Evolutionary conservation across 345 rosid genomes (phyloP), one percentile per base, ranked within the genome.

Genomic region (Adansonia digitata): DNA sequence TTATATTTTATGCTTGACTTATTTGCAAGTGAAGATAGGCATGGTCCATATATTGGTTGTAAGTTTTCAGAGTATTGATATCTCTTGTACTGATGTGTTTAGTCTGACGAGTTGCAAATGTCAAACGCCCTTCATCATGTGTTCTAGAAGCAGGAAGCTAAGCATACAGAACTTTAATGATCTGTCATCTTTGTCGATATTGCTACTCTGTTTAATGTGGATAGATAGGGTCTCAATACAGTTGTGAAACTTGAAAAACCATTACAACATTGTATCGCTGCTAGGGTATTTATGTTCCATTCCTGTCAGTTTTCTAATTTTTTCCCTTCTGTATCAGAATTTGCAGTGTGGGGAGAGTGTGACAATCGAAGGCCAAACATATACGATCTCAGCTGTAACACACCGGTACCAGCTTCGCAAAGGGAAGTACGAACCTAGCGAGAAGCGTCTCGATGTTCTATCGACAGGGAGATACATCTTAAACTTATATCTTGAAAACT

Each of bases 271-370:
- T 46, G 31, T 31, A 15, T 67, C n/a, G 34, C 42, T 48, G 43
- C 56, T 53, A 20, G 64, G 56, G 62, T 59, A 22, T 67, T 77
- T 46, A 39, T 49, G 65, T 24, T 65, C 29, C 46, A 9, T 63
- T 14, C 63, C 62, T 63, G 9, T 35, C 10, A 39, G 40, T 63
- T 59, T 72, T 53, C 63, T 39, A 56, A 11, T 56, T 56, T 1
- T 56, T 26, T 56, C 61, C 31, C 26, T 71, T 71, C 63, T 67
- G 48, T 60, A 24, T 85, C 92, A 92, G 98, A 91, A 91, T 75
- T 78, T 92, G 87, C 96, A 92, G 66, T 86, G 97, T 22, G 98
- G 97, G 55, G 94, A 91, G 80, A 90, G 91, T 34, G 97, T 92
- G 77, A 92, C 91, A 15, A 91, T 92, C 0, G 93, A 92, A 86